A percentile compares a stretch with the other conserved stretches of the same genome.
Evolutionary conservation across 2,329 filamentous ascomycete species (phyloP).

Genomic region (Pseudogymnoascus sp.): DNA sequence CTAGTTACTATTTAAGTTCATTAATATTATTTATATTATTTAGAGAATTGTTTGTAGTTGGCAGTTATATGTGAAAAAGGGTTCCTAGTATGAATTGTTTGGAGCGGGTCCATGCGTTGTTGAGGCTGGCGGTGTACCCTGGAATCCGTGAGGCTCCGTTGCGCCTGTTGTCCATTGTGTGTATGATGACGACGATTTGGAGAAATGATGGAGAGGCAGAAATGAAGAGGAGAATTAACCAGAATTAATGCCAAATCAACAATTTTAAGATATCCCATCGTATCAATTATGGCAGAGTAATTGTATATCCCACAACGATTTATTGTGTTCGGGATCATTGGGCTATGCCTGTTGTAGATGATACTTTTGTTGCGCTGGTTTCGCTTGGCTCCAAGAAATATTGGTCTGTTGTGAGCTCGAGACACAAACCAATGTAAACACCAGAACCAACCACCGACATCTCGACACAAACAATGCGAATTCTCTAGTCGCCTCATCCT

Average conservation of each 20-base stretch:
- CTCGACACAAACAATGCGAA: constrained; percentile 4
- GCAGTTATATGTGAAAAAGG: background rate
- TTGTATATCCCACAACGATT: background rate
- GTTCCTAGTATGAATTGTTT: background rate
- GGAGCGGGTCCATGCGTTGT: background rate
- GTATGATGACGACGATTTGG: constrained; percentile 1
- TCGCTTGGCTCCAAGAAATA: constrained; percentile 8
- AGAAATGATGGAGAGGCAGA: background rate
- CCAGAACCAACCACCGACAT: constrained; percentile 2
- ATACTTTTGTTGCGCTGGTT: constrained; percentile 7
- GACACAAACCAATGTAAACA: constrained; percentile 9
- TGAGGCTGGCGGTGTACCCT: constrained; percentile 2
- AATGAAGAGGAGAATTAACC: background rate
- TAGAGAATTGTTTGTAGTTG: background rate
- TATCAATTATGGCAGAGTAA: background rate
- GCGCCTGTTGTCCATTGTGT: background rate
- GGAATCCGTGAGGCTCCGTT: background rate
- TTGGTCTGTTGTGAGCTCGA: background rate
- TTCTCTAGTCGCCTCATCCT: background rate
- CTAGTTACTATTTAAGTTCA: background rate
- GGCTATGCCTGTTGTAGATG: constrained; percentile 6
- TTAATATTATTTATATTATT: background rate
- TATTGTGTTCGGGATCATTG: background rate
- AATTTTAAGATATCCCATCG: background rate
- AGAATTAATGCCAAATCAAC: background rate